Conservation (phyloP, 1,284 basidiomycete species). For the Leccinum solheimii region DNA sequence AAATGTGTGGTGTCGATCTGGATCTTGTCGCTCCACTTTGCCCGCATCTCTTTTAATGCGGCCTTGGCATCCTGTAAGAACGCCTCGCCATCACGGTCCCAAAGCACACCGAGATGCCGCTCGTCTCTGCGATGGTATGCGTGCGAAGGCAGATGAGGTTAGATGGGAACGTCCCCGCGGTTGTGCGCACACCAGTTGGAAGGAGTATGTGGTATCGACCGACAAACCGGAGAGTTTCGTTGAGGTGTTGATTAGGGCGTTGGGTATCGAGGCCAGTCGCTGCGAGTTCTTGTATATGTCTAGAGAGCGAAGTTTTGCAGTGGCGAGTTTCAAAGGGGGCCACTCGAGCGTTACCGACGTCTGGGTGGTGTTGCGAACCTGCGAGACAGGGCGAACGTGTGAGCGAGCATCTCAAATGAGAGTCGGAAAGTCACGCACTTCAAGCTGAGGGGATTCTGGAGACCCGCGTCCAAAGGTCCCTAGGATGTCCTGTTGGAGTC, state of each 20-base stretch:
- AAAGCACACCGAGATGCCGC: constrained; percentile 90
- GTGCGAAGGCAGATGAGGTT: constrained; percentile 81
- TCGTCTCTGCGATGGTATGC: constrained; percentile 92
- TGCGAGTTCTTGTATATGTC: constrained; percentile 91
- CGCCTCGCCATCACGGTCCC: constrained; percentile 80
- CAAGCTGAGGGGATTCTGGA: constrained; percentile 73
- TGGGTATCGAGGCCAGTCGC: constrained; percentile 83
- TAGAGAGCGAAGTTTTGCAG: constrained; percentile 79
- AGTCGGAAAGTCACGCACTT: constrained; percentile 41
- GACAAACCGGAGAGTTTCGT: constrained; percentile 90
- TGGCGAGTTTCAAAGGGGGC: constrained; percentile 83
- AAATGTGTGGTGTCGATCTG: constrained; percentile 98
- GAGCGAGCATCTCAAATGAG: neutral
- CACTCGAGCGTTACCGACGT: constrained; percentile 94
- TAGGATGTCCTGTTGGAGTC: constrained; percentile 78
- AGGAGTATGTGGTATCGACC: constrained; percentile 85
- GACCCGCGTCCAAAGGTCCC: constrained; percentile 67
- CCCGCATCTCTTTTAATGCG: constrained; percentile 80
- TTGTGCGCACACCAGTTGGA: constrained; percentile 90
- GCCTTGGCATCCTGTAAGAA: constrained; percentile 77
- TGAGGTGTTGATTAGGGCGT: constrained; percentile 77
- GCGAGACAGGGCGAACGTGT: constrained; percentile 3
- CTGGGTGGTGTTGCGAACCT: constrained; percentile 93
- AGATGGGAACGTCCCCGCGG: constrained; percentile 85
- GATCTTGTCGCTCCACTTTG: constrained; percentile 85